phyloP scores from a whole-genome alignment of 768 basidiomycete genomes.

The Tremella mesenterica region DNA sequence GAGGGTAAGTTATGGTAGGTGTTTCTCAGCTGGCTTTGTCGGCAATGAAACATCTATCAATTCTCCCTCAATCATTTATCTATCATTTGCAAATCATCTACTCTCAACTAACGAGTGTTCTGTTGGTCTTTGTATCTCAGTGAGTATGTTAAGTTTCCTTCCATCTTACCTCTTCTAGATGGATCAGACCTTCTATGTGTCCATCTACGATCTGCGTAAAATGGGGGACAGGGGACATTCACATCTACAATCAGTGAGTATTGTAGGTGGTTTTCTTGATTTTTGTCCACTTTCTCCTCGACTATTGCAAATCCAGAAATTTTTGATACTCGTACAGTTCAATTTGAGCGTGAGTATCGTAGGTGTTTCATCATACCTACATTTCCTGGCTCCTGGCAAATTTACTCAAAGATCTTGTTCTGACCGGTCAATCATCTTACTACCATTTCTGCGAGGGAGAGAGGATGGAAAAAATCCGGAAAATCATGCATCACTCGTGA shows the following conservation, averaged over 20 bases:
- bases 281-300: too few relatives aligned
- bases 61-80: too few relatives aligned
- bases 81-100: too few relatives aligned
- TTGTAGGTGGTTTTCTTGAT: neutral
- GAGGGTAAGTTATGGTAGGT: conserved; percentile 17
- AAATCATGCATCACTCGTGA: neutral
- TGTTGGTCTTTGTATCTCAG: neutral
- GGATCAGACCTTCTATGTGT: too few relatives aligned
- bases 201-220: too few relatives aligned
- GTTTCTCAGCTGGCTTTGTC: conserved; percentile 1
- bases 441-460: too few relatives aligned
- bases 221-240: neutral
- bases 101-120: neutral
- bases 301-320: too few relatives aligned
- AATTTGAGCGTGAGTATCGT: neutral
- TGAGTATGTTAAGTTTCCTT: neutral
- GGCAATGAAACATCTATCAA: too few relatives aligned
- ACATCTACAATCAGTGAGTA: neutral
- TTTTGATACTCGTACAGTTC: too few relatives aligned
- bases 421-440: neutral
- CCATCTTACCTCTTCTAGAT: neutral
- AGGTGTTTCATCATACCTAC: neutral
- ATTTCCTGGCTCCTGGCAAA: neutral
- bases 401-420: neutral
- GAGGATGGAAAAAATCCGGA: too few relatives aligned